Evolutionary conservation across 2,329 filamentous ascomycete genomes (phyloP).

Genomic region (Fusarium tricinctum): DNA sequence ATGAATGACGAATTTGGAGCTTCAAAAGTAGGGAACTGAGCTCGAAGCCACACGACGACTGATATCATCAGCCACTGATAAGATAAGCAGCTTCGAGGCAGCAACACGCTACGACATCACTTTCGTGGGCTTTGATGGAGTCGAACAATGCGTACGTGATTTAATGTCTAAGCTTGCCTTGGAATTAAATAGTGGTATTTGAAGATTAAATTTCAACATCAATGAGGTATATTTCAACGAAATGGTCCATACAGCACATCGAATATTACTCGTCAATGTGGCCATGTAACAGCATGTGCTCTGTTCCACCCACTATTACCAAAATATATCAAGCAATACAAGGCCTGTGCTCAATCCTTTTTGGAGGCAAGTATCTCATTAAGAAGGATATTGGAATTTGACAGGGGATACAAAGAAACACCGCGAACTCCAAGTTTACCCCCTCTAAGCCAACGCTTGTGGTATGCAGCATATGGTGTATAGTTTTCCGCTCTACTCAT

Average conservation of each 20-base stretch:
- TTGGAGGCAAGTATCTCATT: constrained; percentile 33
- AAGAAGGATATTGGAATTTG: constrained; percentile 6
- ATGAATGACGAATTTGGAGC: constrained; percentile 28
- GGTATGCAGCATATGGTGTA: constrained; percentile 24
- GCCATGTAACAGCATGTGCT: too few relatives aligned
- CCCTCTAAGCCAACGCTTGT: constrained; percentile 33
- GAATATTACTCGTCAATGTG: too few relatives aligned
- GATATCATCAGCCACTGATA: constrained; percentile 49
- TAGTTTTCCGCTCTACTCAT: constrained; percentile 40
- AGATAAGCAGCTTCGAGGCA: constrained; percentile 47
- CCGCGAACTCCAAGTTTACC: constrained; percentile 43
- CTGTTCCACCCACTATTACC: background rate
- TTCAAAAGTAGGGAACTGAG: constrained; percentile 27
- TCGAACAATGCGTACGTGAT: background rate
- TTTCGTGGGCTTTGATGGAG: background rate
- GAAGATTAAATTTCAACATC: background rate
- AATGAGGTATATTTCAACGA: background rate
- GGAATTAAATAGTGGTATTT: background rate
- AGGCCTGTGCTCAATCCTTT: constrained; percentile 46
- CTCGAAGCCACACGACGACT: constrained; percentile 40
- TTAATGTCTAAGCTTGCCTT: too few relatives aligned
- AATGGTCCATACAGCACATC: background rate
- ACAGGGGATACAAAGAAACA: constrained; percentile 31
- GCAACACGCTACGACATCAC: constrained; percentile 42
- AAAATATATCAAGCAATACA: constrained; percentile 21